phyloP scores from a whole-genome alignment of 2,329 filamentous ascomycete species.

The Drechslerella dactyloides region DNA sequence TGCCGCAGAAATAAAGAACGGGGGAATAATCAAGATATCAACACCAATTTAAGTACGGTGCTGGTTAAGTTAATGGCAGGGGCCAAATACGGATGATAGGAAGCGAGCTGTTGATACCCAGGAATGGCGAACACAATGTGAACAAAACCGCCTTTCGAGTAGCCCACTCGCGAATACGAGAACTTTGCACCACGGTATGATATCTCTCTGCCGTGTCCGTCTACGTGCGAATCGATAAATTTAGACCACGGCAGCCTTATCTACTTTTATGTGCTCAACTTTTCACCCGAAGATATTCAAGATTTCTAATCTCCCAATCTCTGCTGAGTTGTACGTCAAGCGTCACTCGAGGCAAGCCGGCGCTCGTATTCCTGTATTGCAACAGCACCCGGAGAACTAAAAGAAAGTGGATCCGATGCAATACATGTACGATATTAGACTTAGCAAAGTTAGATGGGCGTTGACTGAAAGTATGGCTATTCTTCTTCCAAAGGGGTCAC shows the following conservation, averaged over 20 bases:
- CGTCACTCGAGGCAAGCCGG: constrained; percentile 11
- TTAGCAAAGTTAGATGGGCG: constrained; percentile 35
- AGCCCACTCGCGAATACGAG: constrained; percentile 22
- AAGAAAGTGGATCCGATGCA: not conserved
- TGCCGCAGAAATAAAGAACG: too few species aligned
- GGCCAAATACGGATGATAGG: too few species aligned
- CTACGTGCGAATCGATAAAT: not conserved
- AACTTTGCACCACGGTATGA: not conserved
- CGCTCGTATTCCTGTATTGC: constrained; percentile 1
- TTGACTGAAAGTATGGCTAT: constrained; percentile 31
- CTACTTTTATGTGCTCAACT: too few species aligned
- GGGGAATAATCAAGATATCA: too few species aligned
- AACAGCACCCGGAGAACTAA: not conserved
- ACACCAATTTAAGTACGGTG: too few species aligned
- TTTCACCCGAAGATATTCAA: not conserved
- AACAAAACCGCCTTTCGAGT: not conserved
- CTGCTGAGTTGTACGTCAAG: constrained; percentile 3
- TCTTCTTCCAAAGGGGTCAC: not conserved
- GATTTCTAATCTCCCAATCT: too few species aligned
- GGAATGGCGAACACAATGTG: not conserved
- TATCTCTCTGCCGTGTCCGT: not conserved
- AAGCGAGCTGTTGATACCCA: not conserved
- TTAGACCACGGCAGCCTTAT: too few species aligned
- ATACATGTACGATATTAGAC: constrained; percentile 3
- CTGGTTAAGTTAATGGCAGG: too few species aligned